Evolutionary conservation across 176 grass and related monocot genomes (phyloP), one percentile per base, ranked within the genome.

Genomic region (Alopecurus myosuroides): DNA sequence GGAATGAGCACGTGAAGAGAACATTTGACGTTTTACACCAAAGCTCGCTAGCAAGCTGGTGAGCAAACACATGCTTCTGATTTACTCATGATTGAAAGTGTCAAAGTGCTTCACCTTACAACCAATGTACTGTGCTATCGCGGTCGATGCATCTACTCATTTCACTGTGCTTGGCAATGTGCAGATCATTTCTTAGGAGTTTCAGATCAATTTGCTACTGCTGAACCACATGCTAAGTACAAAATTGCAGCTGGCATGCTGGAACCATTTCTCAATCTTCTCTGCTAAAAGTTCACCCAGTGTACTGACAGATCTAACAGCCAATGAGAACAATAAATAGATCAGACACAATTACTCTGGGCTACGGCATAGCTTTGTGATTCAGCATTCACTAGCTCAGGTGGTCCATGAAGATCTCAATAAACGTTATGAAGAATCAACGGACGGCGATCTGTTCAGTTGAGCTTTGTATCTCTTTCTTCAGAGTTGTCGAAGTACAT

Each of bases 41-140:
- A 71, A 71, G 40, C 70, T 46, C 28, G 14, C 41, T 73, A 73
- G 40, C 52, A 64, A 72, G 26, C 5, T 18, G 55, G 42, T 44
- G n/a, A 74, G 23, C 12, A 73, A 64, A 37, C 17, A 17, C 64
- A 62, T 77, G 80, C 62, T 88, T 85, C 61, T 36, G 50, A 52
- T 26, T 70, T 63, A 62, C 65, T 81, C 70, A 75, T 71, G 18
- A 70, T 49, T 77, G 0, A 61, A 87, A 52, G 26, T 85, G 50
- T 6, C 80, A 63, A 78, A 89, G 85, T 51, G 71, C 9, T 30
- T 77, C 11, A 15, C 85, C 85, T 86, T 89, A 42, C 20, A 89
- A 50, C 89, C 23, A 51, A 66, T 45, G 19, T 2, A 77, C 30
- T 35, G 0, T 56, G 20, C 1, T 69, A 17, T 55, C 37, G 22